Conservation (phyloP, 768 basidiomycete species). For the Boletus reticulatus region DNA sequence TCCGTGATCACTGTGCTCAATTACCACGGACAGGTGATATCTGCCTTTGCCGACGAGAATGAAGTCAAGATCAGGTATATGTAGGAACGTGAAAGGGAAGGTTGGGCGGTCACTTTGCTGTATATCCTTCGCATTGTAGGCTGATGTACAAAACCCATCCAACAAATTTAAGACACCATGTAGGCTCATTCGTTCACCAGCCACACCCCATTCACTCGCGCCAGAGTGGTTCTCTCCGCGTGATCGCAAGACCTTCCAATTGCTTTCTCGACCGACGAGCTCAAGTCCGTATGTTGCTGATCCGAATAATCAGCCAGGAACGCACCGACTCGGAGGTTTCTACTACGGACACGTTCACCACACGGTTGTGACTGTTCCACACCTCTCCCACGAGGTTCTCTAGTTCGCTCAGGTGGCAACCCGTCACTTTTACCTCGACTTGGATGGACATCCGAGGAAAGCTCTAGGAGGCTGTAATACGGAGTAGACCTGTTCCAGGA, state of each 20-base stretch:
- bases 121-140: too few relatives aligned
- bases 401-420: constrained; percentile 76
- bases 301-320: constrained; percentile 75
- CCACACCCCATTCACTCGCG: constrained; percentile 53
- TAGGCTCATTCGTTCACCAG: constrained; percentile 72
- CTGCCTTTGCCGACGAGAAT: too few relatives aligned
- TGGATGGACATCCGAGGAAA: constrained; percentile 20
- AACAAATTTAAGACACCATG: constrained; percentile 66
- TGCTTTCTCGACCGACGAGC: constrained; percentile 50
- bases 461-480: constrained; percentile 59
- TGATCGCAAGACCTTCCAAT: constrained; percentile 39
- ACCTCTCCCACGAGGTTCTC: constrained; percentile 64
- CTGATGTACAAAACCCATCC: constrained; percentile 20
- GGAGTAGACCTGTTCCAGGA: constrained; percentile 82
- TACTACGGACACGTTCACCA: constrained; percentile 42
- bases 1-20: too few relatives aligned
- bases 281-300: constrained; percentile 59
- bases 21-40: too few relatives aligned
- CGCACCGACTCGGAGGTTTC: constrained; percentile 70
- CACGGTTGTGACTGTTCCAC: constrained; percentile 39
- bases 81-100: too few relatives aligned
- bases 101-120: too few relatives aligned
- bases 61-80: too few relatives aligned
- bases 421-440: constrained; percentile 59
- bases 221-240: constrained; percentile 41